Evolutionary conservation across 1,284 basidiomycete genomes (phyloP).

Genomic region (Pseudozyma sp.): DNA sequence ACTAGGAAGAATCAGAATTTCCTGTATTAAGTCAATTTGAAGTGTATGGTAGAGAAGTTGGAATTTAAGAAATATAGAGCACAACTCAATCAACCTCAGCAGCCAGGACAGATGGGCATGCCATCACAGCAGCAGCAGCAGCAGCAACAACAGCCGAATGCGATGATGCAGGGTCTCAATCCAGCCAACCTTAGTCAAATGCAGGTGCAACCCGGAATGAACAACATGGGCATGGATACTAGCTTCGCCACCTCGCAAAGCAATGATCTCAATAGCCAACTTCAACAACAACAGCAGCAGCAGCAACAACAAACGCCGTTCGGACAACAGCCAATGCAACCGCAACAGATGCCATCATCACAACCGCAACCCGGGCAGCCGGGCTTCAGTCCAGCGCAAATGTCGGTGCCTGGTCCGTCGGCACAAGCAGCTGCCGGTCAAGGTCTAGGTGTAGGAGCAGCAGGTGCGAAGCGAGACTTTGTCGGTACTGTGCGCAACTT

Average conservation of each 20-base stretch:
- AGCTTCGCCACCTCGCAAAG: conserved; percentile 24
- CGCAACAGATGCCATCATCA: conserved; percentile 25
- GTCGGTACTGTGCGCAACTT: conserved; percentile 58
- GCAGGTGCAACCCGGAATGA: conserved; percentile 26
- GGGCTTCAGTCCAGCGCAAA: conserved; percentile 29
- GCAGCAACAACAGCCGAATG: conserved; percentile 16
- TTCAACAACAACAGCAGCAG: conserved; percentile 17
- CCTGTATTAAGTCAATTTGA: conserved; percentile 54
- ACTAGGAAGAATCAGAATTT: conserved; percentile 56
- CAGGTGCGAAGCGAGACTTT: conserved; percentile 51
- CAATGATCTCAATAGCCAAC: conserved; percentile 15
- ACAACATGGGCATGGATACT: conserved; percentile 28
- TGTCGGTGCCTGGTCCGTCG: conserved; percentile 26
- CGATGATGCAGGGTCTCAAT: conserved; percentile 33
- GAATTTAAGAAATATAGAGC: conserved; percentile 38
- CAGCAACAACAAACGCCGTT: conserved; percentile 19
- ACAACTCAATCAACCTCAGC: conserved; percentile 35
- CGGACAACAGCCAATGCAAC: conserved; percentile 28
- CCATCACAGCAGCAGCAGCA: conserved; percentile 23
- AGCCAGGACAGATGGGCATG: conserved; percentile 28
- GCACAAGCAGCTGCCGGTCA: conserved; percentile 15
- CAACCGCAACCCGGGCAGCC: conserved; percentile 32
- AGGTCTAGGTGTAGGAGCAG: conserved; percentile 7
- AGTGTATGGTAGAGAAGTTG: conserved; percentile 54
- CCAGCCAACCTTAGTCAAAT: conserved; percentile 25